Base-by-base conservation (phyloP, 371 early-diverging fungal species). In the Mucor mucedo region DNA sequence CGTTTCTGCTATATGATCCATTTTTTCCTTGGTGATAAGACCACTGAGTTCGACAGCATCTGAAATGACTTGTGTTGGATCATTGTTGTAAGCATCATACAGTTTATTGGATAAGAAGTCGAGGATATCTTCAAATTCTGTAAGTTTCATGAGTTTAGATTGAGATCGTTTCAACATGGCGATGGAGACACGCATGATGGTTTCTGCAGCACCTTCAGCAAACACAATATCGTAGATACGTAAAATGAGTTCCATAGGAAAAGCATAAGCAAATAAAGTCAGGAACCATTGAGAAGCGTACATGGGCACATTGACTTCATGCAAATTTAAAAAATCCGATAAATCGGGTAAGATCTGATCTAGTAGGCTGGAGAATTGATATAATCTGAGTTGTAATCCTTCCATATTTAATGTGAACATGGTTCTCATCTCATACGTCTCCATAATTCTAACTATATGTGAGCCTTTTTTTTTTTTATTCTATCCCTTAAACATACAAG, bases 201-300 rank as follows among this genome's bases (percentile, higher is more conserved):
- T 86, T 65, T 91, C 93, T 2, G 91, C 86, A 10, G 90, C 86
- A 39, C 97, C 95, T 73, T 95, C 95, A 0, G 89, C 87, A 70
- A 95, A 91, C 13, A 94, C 77, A n/a, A 96, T 88, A 69, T 95
- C 95, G 64, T 92, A 86, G 29, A 93, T 90, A 27, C 94, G 85
- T 60, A 88, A 78, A 8, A 95, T 93, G 42, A 92, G 71, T 10
- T 80, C 75, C 60, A 94, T 81, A 14, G 95, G 94, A 70, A 93
- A 91, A 8, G 88, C 86, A 77, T 94, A 94, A 0, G 95, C 93
- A 79, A 95, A 95, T 48, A 93, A 60, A 2, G 96, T 95, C 84
- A 95, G 80, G 74, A 95, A 93, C 98, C 97, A 95, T 70, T 92
- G 94, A 7, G 93, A 90, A 2, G 92, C 96, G 56, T 93, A 98